A percentile compares a stretch with the other conserved stretches of the same genome.
phyloP scores from a whole-genome alignment of 768 basidiomycete species.

The Tricholoma furcatifolium region DNA sequence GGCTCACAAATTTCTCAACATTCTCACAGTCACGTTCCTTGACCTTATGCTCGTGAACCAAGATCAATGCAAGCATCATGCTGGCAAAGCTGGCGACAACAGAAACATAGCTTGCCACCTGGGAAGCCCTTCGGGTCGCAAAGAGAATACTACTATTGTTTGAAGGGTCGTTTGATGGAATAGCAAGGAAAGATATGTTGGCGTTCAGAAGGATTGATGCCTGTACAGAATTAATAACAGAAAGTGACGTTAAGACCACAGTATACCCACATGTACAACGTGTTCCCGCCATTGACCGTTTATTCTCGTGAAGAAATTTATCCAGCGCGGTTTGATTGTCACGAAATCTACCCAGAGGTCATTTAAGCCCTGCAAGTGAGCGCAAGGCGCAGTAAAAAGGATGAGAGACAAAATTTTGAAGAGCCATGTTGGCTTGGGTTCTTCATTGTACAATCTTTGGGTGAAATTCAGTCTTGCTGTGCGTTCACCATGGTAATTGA shows the following conservation, averaged over 20 bases:
- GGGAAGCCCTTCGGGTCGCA: conserved; percentile 8
- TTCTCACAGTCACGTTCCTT: background rate
- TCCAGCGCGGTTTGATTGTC: conserved; percentile 36
- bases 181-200: conserved; percentile 50
- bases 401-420: too few species aligned
- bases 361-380: too few species aligned
- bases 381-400: too few species aligned
- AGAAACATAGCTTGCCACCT: background rate
- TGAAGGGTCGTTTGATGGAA: conserved; percentile 38
- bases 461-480: conserved; percentile 37
- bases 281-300: conserved; percentile 20
- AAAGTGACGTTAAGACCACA: background rate
- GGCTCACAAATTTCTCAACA: background rate
- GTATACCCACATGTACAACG: background rate
- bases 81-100: background rate
- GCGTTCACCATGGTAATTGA: conserved; percentile 42
- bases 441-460: conserved; percentile 27
- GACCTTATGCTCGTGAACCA: background rate
- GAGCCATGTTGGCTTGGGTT: conserved; percentile 28
- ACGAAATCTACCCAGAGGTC: conserved; percentile 22
- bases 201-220: conserved; percentile 35
- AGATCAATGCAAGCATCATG: conserved; percentile 1
- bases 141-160: conserved; percentile 22
- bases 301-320: conserved; percentile 32
- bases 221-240: background rate